Evolutionary conservation across 1,284 basidiomycete genomes (phyloP).

Genomic region (Phylloporus sp.): DNA sequence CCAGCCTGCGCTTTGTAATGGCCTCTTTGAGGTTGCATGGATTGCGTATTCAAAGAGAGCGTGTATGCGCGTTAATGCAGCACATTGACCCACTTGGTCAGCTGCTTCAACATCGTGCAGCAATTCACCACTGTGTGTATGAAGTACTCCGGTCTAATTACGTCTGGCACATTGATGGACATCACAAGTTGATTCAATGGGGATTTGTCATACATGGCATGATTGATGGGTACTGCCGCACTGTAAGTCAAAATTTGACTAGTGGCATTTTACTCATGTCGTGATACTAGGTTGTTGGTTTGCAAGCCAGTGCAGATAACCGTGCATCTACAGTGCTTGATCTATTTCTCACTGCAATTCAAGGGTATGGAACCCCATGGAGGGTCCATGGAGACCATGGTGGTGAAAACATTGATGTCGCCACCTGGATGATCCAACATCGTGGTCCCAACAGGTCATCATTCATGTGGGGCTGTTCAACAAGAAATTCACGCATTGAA

Average conservation of each 20-base stretch:
- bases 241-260: constrained; percentile 24
- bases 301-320: constrained; percentile 5
- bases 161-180: constrained; percentile 5
- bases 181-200: constrained; percentile 43
- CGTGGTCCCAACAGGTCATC: constrained; percentile 26
- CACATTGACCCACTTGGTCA: not conserved
- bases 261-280: not conserved
- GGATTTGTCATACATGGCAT: constrained; percentile 45
- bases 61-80: not conserved
- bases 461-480: constrained; percentile 34
- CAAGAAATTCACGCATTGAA: constrained; percentile 2
- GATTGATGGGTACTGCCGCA: constrained; percentile 46
- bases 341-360: constrained; percentile 2
- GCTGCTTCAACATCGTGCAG: not conserved
- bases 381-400: constrained; percentile 15
- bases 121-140: not conserved
- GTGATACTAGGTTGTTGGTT: not conserved
- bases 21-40: not conserved
- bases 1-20: constrained; percentile 11
- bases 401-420: constrained; percentile 31
- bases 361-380: constrained; percentile 3
- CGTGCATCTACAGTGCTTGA: constrained; percentile 5
- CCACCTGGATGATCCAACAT: constrained; percentile 25
- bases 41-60: not conserved
- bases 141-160: not conserved